phyloP scores from a whole-genome alignment of 2,329 filamentous ascomycete genomes.

The Triangularia setosa region DNA sequence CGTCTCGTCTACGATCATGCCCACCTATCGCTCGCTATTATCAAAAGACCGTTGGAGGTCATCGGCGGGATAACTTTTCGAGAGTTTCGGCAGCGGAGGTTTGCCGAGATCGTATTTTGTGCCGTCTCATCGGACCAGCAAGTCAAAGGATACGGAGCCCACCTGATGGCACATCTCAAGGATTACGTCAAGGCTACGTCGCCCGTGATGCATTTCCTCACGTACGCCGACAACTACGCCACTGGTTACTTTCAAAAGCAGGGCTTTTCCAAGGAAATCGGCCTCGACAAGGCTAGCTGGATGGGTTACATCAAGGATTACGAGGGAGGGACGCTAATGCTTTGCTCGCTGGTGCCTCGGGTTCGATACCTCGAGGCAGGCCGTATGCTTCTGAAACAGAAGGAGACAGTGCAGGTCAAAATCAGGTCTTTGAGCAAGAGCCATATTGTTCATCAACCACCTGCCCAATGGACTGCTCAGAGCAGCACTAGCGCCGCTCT shows the following conservation, averaged over 20 bases:
- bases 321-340: constrained; percentile 97
- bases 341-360: constrained; percentile 92
- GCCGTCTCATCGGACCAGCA: constrained; percentile 96
- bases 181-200: constrained; percentile 97
- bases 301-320: constrained; percentile 99
- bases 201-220: constrained; percentile 97
- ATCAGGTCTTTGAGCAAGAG: constrained; percentile 85
- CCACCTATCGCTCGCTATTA: constrained; percentile 92
- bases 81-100: constrained; percentile 84
- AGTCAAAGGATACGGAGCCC: constrained; percentile 97
- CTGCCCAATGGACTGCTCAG: constrained; percentile 69
- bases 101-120: constrained; percentile 98
- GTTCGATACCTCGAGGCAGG: constrained; percentile 89
- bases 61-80: constrained; percentile 95
- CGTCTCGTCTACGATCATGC: constrained; percentile 95
- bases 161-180: constrained; percentile 97
- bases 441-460: constrained; percentile 80
- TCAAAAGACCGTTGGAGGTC: constrained; percentile 92
- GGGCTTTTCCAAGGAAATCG: constrained; percentile 97
- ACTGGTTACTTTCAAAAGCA: constrained; percentile 99
- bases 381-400: constrained; percentile 93
- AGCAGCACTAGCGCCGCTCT: constrained; percentile 36
- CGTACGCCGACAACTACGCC: constrained; percentile 97
- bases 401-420: constrained; percentile 90
- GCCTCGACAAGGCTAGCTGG: constrained; percentile 81